These are phyloP conservation scores for Termitomyces titanicus DNA, from an alignment of 768 basidiomycete genomes.

Conservation along the genomic window DNA sequence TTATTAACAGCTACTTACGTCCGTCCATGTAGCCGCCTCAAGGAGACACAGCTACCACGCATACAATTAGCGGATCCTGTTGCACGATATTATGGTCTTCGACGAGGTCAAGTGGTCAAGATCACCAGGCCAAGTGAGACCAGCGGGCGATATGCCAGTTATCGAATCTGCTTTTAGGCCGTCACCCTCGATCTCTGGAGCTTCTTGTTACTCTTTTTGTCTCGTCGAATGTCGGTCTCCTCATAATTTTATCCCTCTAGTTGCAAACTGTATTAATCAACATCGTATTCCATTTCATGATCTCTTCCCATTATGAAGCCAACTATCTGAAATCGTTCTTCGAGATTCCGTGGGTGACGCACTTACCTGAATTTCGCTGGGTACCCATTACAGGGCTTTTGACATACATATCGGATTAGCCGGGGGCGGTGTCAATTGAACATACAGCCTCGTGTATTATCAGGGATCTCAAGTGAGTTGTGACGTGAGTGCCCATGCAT, in stretches of 20 bases:
- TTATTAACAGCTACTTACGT: slow-evolving; percentile 13
- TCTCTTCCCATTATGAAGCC: slow-evolving; percentile 1
- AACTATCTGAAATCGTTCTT: background rate
- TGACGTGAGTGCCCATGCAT: background rate
- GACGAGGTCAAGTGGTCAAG: slow-evolving; percentile 96
- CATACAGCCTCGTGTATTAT: background rate
- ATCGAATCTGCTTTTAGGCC: slow-evolving; percentile 81
- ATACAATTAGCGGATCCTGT: slow-evolving; percentile 97
- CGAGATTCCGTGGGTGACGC: slow-evolving; percentile 22
- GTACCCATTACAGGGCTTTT: background rate
- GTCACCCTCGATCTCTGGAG: background rate
- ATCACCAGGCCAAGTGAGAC: slow-evolving; percentile 98
- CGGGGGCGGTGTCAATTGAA: background rate
- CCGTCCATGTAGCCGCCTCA: slow-evolving; percentile 78
- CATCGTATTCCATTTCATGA: slow-evolving; percentile 14
- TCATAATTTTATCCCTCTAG: slow-evolving; percentile 20
- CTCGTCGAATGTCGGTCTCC: slow-evolving; percentile 11
- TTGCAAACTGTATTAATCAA: slow-evolving; percentile 27
- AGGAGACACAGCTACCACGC: slow-evolving; percentile 96
- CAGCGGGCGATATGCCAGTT: slow-evolving; percentile 88
- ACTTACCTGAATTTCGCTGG: background rate
- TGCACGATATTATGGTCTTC: slow-evolving; percentile 96
- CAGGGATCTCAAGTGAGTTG: slow-evolving; percentile 2
- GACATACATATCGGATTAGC: background rate
- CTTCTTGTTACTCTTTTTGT: slow-evolving; percentile 9